A percentile compares a stretch with the other conserved stretches of the same genome.
These are phyloP conservation scores for Melaleuca alternifolia DNA, from an alignment of 345 rosid genomes.

Conservation along the genomic window DNA sequence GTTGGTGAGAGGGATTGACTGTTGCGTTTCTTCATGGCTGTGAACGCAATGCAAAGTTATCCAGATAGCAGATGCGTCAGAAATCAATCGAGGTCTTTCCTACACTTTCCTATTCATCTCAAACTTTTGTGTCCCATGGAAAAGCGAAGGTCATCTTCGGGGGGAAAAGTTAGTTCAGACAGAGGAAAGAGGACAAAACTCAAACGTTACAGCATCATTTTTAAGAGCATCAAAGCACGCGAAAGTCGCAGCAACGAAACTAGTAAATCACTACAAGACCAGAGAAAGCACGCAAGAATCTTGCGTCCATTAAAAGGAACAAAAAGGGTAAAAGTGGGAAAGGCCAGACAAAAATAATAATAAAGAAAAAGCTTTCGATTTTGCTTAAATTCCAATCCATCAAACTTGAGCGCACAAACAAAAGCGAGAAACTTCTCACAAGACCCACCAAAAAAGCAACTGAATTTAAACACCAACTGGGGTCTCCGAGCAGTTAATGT, in stretches of 20 bases:
- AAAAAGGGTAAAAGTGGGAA: not conserved
- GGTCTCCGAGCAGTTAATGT: not conserved
- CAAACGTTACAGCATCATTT: not conserved
- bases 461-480: not conserved
- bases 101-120: not conserved
- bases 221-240: slow-evolving; percentile 11
- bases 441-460: not conserved
- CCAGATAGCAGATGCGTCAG: not conserved
- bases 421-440: slow-evolving; percentile 1
- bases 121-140: not conserved
- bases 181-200: not conserved
- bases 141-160: not conserved
- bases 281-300: slow-evolving; percentile 19
- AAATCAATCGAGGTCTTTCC: not conserved
- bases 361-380: not conserved
- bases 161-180: not conserved
- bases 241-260: slow-evolving; percentile 10
- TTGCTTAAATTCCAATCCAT: slow-evolving; percentile 11
- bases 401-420: not conserved
- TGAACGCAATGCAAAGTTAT: slow-evolving; percentile 15
- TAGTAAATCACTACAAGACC: slow-evolving; percentile 1
- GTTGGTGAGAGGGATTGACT: slow-evolving; percentile 42
- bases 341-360: not conserved
- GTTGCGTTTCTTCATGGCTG: slow-evolving; percentile 82
- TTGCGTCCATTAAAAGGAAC: slow-evolving; percentile 7